These are phyloP conservation scores for Ramaria sp. DNA, from an alignment of 768 basidiomycete genomes.

Conservation along the genomic window DNA sequence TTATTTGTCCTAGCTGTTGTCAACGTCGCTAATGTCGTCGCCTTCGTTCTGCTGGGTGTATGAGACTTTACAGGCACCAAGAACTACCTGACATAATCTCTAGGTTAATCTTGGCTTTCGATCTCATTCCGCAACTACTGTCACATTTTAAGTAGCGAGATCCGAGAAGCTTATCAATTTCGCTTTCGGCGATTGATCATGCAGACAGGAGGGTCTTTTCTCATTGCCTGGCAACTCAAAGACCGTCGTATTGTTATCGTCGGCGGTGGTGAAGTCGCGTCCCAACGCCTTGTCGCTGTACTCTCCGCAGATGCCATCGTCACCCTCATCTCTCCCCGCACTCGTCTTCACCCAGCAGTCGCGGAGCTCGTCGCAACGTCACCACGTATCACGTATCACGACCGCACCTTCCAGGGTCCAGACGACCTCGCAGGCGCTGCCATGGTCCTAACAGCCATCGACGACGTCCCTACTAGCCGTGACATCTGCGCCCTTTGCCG, in stretches of 20 bases:
- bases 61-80: too few relatives aligned
- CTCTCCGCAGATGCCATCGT: conserved; percentile 72
- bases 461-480: conserved; percentile 62
- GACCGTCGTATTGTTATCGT: conserved; percentile 78
- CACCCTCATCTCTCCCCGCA: conserved; percentile 61
- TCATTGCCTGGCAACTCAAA: conserved; percentile 90
- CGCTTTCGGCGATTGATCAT: too few relatives aligned
- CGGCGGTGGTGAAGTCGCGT: conserved; percentile 89
- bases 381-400: conserved; percentile 52
- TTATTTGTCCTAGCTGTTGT: too few relatives aligned
- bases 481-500: conserved; percentile 65
- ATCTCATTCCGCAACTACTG: too few relatives aligned
- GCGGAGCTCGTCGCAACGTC: conserved; percentile 37
- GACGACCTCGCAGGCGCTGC: conserved; percentile 56
- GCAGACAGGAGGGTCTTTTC: conserved; percentile 53
- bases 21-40: too few relatives aligned
- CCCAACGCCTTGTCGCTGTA: conserved; percentile 77
- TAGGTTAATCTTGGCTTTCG: too few relatives aligned
- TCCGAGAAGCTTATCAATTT: too few relatives aligned
- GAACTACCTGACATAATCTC: too few relatives aligned
- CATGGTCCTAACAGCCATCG: conserved; percentile 91
- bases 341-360: conserved; percentile 54
- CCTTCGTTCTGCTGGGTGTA: too few relatives aligned
- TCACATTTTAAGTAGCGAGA: too few relatives aligned
- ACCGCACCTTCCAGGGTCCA: conserved; percentile 53